Evolutionary conservation across 176 grass and related monocot species (phyloP).

Genomic region (Oryza brachyantha): DNA sequence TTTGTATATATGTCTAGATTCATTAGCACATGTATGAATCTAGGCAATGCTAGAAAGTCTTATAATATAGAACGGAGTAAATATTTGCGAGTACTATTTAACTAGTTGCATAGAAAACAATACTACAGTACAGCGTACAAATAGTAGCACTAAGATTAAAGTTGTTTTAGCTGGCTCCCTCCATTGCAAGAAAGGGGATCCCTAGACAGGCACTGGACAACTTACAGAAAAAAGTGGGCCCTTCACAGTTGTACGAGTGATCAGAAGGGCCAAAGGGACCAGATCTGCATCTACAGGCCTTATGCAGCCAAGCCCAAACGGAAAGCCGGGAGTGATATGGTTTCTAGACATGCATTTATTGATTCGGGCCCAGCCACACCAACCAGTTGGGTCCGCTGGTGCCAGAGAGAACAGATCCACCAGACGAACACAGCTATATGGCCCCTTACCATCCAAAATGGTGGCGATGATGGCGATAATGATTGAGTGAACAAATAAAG

Average conservation of each 20-base stretch:
- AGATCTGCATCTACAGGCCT: slow-evolving; percentile 60
- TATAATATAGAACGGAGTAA: no score
- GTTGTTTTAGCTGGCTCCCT: slow-evolving; percentile 37
- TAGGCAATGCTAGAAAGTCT: no score
- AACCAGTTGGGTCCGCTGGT: slow-evolving; percentile 36
- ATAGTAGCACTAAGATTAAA: slow-evolving; percentile 17
- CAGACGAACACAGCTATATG: slow-evolving; percentile 29
- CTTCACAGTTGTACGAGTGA: slow-evolving; percentile 49
- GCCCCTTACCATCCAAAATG: slow-evolving; percentile 38
- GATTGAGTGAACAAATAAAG: slow-evolving; percentile 34
- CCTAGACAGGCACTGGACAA: slow-evolving; percentile 49
- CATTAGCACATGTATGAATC: no score
- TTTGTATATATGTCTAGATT: no score
- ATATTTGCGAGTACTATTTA: no score
- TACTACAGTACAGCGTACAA: neutral
- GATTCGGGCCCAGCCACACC: slow-evolving; percentile 43
- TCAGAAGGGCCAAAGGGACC: slow-evolving; percentile 56
- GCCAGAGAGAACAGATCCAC: slow-evolving; percentile 64
- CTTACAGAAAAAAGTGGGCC: slow-evolving; percentile 40
- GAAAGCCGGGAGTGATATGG: slow-evolving; percentile 32
- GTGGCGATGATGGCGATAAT: slow-evolving; percentile 40
- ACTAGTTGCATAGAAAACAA: neutral
- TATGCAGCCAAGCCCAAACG: slow-evolving; percentile 56
- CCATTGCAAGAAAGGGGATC: slow-evolving; percentile 33
- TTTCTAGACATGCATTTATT: slow-evolving; percentile 62